Conservation (phyloP, 2,329 filamentous ascomycete species). For the Trichoderma arundinaceum region DNA sequence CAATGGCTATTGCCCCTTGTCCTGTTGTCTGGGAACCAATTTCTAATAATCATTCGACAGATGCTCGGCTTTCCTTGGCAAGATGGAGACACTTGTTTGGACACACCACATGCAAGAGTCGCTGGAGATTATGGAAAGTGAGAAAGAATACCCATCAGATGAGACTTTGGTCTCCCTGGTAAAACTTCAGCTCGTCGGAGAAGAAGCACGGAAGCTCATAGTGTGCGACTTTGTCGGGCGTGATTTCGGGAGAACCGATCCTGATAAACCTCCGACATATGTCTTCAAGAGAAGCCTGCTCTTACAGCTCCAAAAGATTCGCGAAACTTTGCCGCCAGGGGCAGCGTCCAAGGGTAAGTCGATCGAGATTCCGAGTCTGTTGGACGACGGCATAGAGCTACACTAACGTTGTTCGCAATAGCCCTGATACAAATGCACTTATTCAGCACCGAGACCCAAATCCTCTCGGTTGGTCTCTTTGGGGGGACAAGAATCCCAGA, state of each 20-base stretch:
- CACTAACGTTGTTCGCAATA: constrained; percentile 29
- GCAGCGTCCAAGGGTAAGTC: constrained; percentile 41
- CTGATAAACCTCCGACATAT: constrained; percentile 41
- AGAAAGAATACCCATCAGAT: constrained; percentile 56
- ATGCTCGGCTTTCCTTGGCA: constrained; percentile 50
- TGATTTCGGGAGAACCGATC: constrained; percentile 40
- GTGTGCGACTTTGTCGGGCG: constrained; percentile 42
- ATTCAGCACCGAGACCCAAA: constrained; percentile 41
- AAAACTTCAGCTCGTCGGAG: constrained; percentile 48
- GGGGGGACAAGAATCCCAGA: constrained; percentile 41
- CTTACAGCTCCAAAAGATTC: constrained; percentile 40
- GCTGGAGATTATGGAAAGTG: constrained; percentile 52
- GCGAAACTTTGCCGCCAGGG: constrained; percentile 35
- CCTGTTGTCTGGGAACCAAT: not conserved
- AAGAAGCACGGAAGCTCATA: constrained; percentile 46
- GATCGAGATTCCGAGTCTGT: not conserved
- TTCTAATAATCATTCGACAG: constrained; percentile 35
- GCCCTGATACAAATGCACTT: constrained; percentile 43
- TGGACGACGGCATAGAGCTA: not conserved
- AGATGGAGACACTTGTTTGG: constrained; percentile 61
- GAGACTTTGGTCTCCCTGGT: constrained; percentile 49
- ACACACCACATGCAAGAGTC: constrained; percentile 64
- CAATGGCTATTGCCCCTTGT: not conserved
- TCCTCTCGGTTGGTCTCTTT: constrained; percentile 45
- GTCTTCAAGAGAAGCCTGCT: constrained; percentile 44